A percentile compares a stretch with the other conserved stretches of the same genome.
Evolutionary conservation across 2,329 filamentous ascomycete species (phyloP).

Genomic region (Sarocladium oryzae): DNA sequence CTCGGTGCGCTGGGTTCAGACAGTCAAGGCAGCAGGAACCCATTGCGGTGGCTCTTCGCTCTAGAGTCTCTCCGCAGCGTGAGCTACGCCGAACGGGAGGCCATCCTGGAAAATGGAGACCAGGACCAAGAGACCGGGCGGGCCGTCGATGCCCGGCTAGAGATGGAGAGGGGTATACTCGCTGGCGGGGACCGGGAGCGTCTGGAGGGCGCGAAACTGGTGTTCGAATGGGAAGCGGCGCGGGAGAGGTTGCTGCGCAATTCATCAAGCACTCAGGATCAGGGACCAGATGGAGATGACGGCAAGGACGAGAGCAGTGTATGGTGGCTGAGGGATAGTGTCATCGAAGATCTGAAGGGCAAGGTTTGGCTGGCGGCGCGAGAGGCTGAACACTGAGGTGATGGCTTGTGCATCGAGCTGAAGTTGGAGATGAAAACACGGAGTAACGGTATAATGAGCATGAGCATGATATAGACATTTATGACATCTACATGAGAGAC

Average conservation of each 20-base stretch:
- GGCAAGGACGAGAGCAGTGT: constrained; percentile 23
- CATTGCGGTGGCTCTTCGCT: constrained; percentile 71
- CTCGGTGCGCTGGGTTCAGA: constrained; percentile 60
- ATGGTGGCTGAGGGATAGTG: constrained; percentile 51
- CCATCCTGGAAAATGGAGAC: constrained; percentile 49
- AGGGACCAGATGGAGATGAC: constrained; percentile 16
- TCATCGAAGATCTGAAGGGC: constrained; percentile 49
- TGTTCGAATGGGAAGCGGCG: constrained; percentile 51
- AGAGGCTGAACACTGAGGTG: constrained; percentile 24
- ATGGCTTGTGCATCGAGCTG: too few species aligned
- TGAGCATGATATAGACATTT: neutral
- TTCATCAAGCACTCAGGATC: constrained; percentile 17
- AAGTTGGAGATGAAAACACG: too few species aligned
- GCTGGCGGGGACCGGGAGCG: constrained; percentile 33
- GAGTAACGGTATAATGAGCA: constrained; percentile 12
- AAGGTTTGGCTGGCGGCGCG: constrained; percentile 45
- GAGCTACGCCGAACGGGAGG: constrained; percentile 60
- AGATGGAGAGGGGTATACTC: constrained; percentile 48
- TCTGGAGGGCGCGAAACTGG: constrained; percentile 19
- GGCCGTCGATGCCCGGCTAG: constrained; percentile 64
- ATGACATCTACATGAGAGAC: too few species aligned
- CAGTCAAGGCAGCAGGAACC: constrained; percentile 14
- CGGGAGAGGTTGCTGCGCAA: constrained; percentile 28
- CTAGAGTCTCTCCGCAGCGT: constrained; percentile 48
- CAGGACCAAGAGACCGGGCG: constrained; percentile 38